Conservation (phyloP, 2,329 filamentous ascomycete species). For the Simplicillium sp. region DNA sequence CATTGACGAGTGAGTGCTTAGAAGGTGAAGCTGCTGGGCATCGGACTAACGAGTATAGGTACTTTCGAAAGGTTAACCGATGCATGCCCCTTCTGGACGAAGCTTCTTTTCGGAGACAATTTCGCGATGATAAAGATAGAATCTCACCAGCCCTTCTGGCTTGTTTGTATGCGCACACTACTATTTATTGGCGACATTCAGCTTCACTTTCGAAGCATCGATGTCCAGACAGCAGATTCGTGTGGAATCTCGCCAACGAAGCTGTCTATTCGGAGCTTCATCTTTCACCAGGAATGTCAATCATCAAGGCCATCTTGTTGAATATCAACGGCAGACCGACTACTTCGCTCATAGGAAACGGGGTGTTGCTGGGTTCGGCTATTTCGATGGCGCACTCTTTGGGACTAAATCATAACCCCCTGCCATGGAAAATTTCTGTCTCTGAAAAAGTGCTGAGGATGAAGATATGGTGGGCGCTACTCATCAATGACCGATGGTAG, state of each 20-base stretch:
- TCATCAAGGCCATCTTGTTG: conserved; percentile 46
- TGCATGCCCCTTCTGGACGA: conserved; percentile 54
- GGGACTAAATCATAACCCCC: conserved; percentile 43
- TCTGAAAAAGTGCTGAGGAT: conserved; percentile 41
- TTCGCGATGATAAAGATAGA: conserved; percentile 30
- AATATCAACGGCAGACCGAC: conserved; percentile 52
- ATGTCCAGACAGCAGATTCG: conserved; percentile 48
- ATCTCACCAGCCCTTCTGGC: conserved; percentile 47
- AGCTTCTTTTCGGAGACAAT: conserved; percentile 38
- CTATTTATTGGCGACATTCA: conserved; percentile 47
- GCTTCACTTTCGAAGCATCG: conserved; percentile 31
- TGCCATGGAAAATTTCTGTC: conserved; percentile 40
- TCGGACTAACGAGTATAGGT: conserved; percentile 22
- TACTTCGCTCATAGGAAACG: conserved; percentile 50
- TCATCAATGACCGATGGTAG: conserved; percentile 47
- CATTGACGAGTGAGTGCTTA: conserved; percentile 30
- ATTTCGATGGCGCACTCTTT: conserved; percentile 43
- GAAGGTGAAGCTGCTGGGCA: no score
- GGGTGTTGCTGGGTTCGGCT: conserved; percentile 37
- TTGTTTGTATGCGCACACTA: conserved; percentile 46
- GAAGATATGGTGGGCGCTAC: conserved; percentile 45
- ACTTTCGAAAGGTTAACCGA: conserved; percentile 45
- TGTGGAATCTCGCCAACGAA: conserved; percentile 53
- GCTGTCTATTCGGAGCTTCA: conserved; percentile 51
- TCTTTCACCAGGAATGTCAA: conserved; percentile 47